Percentiles rank a stretch among this genome's conserved stretches.
Evolutionary conservation across 495 filamentous ascomycete genomes (phyloP).

Genomic region (Annulohypoxylon maeteangense): DNA sequence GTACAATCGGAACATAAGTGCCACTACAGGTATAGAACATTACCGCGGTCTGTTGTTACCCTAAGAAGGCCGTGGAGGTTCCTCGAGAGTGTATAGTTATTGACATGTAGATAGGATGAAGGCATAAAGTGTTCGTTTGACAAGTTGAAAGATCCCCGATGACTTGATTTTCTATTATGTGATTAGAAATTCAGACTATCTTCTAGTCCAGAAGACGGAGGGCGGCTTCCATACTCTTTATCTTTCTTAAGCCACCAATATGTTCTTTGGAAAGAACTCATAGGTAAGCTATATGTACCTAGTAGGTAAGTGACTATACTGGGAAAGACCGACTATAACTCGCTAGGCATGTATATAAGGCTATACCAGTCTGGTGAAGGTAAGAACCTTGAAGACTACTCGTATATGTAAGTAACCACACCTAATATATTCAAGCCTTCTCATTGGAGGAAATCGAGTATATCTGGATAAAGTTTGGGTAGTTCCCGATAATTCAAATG

Average conservation of each 20-base stretch:
- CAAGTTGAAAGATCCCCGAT: neutral
- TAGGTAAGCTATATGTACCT: too few relatives aligned
- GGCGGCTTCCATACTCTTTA: neutral
- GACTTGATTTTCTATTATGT: neutral
- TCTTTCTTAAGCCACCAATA: neutral
- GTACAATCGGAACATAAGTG: neutral
- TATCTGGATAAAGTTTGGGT: neutral
- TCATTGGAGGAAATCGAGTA: slow-evolving; percentile 18
- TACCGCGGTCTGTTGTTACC: neutral
- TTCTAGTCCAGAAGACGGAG: neutral
- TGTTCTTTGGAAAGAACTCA: neutral
- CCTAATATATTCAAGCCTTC: slow-evolving; percentile 6
- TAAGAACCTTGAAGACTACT: neutral
- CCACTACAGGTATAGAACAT: neutral
- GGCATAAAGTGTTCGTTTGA: slow-evolving; percentile 5
- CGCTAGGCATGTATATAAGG: neutral
- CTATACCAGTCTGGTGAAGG: neutral
- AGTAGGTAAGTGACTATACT: neutral
- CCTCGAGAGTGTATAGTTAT: neutral
- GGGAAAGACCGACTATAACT: slow-evolving; percentile 11
- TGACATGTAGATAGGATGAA: slow-evolving; percentile 1
- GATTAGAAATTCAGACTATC: neutral
- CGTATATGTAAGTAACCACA: slow-evolving; percentile 9
- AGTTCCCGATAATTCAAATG: neutral
- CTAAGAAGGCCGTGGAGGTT: neutral